Evolutionary conservation across 2,329 filamentous ascomycete genomes (phyloP), one percentile per base, ranked within the genome.

Genomic region (Thelonectria discophora): DNA sequence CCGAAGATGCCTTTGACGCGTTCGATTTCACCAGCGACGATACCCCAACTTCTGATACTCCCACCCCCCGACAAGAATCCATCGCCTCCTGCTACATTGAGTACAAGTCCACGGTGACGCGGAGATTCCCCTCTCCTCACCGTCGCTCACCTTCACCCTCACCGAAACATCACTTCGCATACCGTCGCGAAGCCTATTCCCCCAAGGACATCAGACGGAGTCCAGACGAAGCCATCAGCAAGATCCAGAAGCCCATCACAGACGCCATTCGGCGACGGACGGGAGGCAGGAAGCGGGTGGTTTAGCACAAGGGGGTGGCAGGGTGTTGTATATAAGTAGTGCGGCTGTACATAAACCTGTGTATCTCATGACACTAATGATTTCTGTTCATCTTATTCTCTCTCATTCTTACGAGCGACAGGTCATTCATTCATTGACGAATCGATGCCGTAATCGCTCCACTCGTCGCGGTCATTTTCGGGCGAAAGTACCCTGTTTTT

Each of bases 181-280:
- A 67, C 62, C 74, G 73, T 68, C 68, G 68, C 58, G 64, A 70
- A 60, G 67, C 66, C 58, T 60, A 55, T 32, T 60, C 56, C 17
- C 47, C 59, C 18, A 69, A 65, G 55, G 71, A 76, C 49, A 75
- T 77, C 60, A 76, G 80, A 67, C 79, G 80, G 65, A 81, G 80
- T 74, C 82, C 80, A 32, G 82, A 82, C 49, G 78, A 81, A 70
- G 71, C 76, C 58, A 63, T 78, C 40, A 80, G 81, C 56, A 81
- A 80, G 64, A 78, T 86, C 66, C 81, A 81, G 63, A 86, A 86
- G 69, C 71, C 78, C 55, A 71, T 74, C 60, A 71, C 78, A 58
- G 81, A 83, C 63, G 65, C 74, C 24, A 65, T 69, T 54, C 76
- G 80, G 69, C 77, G 75, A 61, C 79, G 80, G 70, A 74, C 76